phyloP scores from a whole-genome alignment of 129 eudicot species.

The Artemisia argyi region DNA sequence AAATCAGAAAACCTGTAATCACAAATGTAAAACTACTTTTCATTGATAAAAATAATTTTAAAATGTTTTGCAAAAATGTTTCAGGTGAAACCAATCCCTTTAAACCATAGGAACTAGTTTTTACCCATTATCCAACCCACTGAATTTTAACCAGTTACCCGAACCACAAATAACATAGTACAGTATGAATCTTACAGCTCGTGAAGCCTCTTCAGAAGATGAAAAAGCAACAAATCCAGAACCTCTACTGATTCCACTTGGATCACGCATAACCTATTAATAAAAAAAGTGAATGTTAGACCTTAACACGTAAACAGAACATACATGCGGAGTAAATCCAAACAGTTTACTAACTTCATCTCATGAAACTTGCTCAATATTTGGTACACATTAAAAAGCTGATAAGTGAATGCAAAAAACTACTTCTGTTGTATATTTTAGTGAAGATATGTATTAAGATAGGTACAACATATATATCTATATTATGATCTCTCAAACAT shows the following conservation, averaged over 20 bases:
- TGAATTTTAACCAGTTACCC: no score
- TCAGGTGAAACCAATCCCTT: not conserved
- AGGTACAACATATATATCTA: no score
- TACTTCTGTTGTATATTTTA: not conserved
- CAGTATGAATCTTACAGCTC: conserved; percentile 59
- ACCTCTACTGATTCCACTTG: conserved; percentile 78
- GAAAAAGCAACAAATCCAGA: conserved; percentile 88
- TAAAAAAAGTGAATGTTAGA: not conserved
- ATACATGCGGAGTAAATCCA: not conserved
- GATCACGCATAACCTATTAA: conserved; percentile 78
- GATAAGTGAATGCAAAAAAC: not conserved
- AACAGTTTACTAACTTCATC: not conserved
- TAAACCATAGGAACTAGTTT: no score
- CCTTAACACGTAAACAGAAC: not conserved
- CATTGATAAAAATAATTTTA: not conserved
- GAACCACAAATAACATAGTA: not conserved
- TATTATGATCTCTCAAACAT: not conserved
- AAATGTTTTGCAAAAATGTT: not conserved
- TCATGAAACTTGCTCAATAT: not conserved
- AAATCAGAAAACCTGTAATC: not conserved
- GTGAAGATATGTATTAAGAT: not conserved
- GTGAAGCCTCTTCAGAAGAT: conserved; percentile 70
- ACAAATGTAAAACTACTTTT: not conserved
- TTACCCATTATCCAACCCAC: no score
- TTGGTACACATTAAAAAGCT: not conserved